phyloP scores from a whole-genome alignment of 768 basidiomycete genomes.

The Coprinopsis cinerea region DNA sequence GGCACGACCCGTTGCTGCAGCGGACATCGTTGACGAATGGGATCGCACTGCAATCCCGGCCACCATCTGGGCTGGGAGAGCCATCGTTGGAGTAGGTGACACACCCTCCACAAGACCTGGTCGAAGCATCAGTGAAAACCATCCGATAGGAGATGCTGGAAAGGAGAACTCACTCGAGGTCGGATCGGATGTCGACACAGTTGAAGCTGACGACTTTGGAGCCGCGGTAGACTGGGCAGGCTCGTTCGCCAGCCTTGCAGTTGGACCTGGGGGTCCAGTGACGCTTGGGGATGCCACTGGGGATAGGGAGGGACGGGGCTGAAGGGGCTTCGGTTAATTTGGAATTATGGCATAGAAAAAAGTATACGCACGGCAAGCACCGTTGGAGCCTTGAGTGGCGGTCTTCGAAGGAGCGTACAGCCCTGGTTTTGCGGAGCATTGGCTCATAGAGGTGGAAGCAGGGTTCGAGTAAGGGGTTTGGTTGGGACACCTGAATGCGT shows the following conservation, averaged over 20 bases:
- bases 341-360: not conserved
- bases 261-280: not conserved
- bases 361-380: conserved; percentile 18
- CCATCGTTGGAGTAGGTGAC: conserved; percentile 14
- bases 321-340: not conserved
- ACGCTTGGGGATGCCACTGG: conserved; percentile 5
- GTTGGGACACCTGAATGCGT: conserved; percentile 17
- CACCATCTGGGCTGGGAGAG: conserved; percentile 21
- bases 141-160: not conserved
- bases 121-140: not conserved
- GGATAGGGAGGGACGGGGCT: not conserved
- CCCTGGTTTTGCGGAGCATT: conserved; percentile 17
- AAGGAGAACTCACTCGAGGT: conserved; percentile 20
- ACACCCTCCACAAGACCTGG: conserved; percentile 27
- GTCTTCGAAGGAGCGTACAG: conserved; percentile 12
- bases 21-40: conserved; percentile 33
- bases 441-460: conserved; percentile 14
- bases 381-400: conserved; percentile 13
- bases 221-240: conserved; percentile 19
- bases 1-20: conserved; percentile 29
- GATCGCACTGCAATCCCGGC: conserved; percentile 40
- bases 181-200: conserved; percentile 19
- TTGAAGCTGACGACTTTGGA: conserved; percentile 15
- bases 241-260: conserved; percentile 16
- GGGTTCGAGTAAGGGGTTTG: conserved; percentile 21